Base-by-base conservation (phyloP, 345 rosid species). In the Aquilaria yunnanensis region DNA sequence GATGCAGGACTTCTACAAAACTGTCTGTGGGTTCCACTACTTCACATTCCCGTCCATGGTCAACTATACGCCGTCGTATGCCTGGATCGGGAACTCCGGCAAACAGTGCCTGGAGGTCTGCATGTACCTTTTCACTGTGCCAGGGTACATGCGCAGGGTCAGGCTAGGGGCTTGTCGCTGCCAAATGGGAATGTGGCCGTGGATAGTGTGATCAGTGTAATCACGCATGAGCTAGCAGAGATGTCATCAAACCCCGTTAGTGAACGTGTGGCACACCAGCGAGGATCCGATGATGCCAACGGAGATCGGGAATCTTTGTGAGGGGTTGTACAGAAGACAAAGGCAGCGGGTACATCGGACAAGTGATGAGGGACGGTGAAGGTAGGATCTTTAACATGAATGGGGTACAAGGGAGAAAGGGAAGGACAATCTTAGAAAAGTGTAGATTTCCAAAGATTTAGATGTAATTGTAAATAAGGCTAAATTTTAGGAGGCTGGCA, bases 221-320 rank as follows among this genome's bases (percentile, higher is more conserved):
- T 94, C 31, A 97, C 83, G 3, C 99, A 90, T 64, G 99, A 94
- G 79, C 66, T 94, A 3, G 99, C 97, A 0, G 99, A 94, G 71
- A 75, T 94, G 31, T 58, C 95, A 1, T 80, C 97, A 9, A 94
- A 94, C 57, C 23, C 99, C 99, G 2, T 54, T 94, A 60, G 82
- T 88, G 53, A 94, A 94, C 51, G 97, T 96, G 1, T 94, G 99
- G 99, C 90, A 94, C 62, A 97, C 99, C 12, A 97, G 99, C 8
- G 96, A 88, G 66, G 99, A 94, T 41, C 99, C 99, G 10, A 90
- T 89, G 10, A 89, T 96, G 6, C 99, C 99, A 57, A 86, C 90
- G 34, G 99, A 86, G 80, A 94, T 88, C 0, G 97, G 85, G 4
- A 95, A 90, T 62, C 48, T 88, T 14, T 90, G 97, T n/a, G 96